These are phyloP conservation scores for Polychytrium aggregatum DNA, from an alignment of 192 early-diverging fungal species.

Conservation along the genomic window DNA sequence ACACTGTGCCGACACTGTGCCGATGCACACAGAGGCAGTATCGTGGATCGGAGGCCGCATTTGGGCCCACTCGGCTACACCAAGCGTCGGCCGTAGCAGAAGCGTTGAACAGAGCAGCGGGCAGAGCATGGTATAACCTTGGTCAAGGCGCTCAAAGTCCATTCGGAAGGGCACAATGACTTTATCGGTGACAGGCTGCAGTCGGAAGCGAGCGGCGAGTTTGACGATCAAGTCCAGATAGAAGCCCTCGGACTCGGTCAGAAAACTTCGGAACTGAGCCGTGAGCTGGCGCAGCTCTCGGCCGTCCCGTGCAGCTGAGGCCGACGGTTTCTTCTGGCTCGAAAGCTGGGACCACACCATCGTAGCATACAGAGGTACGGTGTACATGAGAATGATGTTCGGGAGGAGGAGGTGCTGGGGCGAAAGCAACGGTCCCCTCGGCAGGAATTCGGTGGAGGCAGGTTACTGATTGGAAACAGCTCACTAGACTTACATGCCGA, in stretches of 20 bases:
- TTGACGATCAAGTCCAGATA: constrained; percentile 15
- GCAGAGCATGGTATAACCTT: no score
- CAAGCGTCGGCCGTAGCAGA: no score
- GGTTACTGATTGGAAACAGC: not conserved
- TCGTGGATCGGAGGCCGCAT: no score
- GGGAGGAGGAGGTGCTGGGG: not conserved
- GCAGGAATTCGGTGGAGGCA: not conserved
- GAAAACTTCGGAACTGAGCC: constrained; percentile 12
- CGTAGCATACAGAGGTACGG: not conserved
- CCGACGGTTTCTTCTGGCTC: not conserved
- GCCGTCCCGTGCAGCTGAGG: not conserved
- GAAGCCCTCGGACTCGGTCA: constrained; percentile 12
- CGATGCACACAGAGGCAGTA: no score
- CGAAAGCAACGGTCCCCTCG: not conserved
- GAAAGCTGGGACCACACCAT: not conserved
- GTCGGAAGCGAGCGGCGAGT: constrained; percentile 5
- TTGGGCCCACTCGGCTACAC: no score
- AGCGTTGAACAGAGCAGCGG: no score
- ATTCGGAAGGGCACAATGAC: constrained; percentile 4
- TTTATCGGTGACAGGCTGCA: constrained; percentile 2
- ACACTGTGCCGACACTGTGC: no score
- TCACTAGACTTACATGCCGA: constrained; percentile 6
- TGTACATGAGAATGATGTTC: not conserved
- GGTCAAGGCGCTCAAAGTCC: no score
- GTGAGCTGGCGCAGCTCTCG: constrained; percentile 7